Conservation (phyloP, 2,329 filamentous ascomycete genomes). For the Tolypocladium capitatum region DNA sequence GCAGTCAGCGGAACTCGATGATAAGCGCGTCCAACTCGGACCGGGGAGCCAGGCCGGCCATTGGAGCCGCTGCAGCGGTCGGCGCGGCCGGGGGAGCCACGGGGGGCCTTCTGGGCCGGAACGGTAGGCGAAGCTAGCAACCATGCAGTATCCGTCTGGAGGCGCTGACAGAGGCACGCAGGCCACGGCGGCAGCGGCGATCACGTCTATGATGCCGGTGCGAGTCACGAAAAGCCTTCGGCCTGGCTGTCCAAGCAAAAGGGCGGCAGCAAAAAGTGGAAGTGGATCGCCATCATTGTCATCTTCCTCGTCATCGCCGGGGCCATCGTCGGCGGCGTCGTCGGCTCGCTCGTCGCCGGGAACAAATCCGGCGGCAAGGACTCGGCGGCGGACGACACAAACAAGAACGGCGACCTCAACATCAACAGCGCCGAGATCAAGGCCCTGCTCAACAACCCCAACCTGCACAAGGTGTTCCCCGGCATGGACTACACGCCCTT, state of each 20-base stretch:
- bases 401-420: constrained; percentile 55
- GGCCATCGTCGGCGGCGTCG: constrained; percentile 59
- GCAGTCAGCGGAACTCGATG: constrained; percentile 40
- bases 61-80: constrained; percentile 28
- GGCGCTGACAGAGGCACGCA: neutral
- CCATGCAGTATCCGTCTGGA: neutral
- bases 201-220: constrained; percentile 1
- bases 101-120: constrained; percentile 16
- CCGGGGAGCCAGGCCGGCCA: constrained; percentile 10
- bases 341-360: constrained; percentile 58
- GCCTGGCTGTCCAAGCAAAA: constrained; percentile 23
- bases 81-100: constrained; percentile 25
- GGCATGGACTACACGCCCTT: constrained; percentile 92
- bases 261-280: constrained; percentile 50
- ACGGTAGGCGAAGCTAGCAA: constrained; percentile 7
- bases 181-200: neutral
- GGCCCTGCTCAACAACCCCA: constrained; percentile 61
- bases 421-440: constrained; percentile 71
- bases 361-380: constrained; percentile 26
- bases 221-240: constrained; percentile 7
- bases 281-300: constrained; percentile 52
- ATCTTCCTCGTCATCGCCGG: constrained; percentile 54
- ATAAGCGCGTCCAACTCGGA: constrained; percentile 39
- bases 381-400: constrained; percentile 45
- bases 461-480: constrained; percentile 86